Percentiles rank a stretch among this genome's conserved stretches.
These are phyloP conservation scores for Cutaneotrichosporon sp. DNA, from an alignment of 1,284 basidiomycete species.

Conservation along the genomic window DNA sequence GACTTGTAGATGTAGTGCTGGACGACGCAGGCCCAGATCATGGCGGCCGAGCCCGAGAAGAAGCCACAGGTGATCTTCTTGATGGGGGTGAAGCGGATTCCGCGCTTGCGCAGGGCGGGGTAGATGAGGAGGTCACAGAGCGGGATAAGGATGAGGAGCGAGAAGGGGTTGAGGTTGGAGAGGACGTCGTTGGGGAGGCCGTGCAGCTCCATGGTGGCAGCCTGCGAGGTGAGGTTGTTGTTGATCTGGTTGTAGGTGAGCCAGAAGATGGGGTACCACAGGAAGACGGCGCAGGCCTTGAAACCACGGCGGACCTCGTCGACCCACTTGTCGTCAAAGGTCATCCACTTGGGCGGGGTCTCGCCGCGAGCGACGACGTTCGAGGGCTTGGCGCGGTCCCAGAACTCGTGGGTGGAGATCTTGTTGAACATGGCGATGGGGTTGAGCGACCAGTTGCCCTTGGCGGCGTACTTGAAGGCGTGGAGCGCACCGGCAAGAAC, in stretches of 20 bases:
- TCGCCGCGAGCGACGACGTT: constrained; percentile 41
- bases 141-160: constrained; percentile 55
- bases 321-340: constrained; percentile 58
- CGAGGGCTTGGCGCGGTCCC: constrained; percentile 55
- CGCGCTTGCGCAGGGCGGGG: constrained; percentile 52
- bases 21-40: constrained; percentile 45
- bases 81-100: constrained; percentile 45
- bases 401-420: constrained; percentile 50
- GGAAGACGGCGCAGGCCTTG: constrained; percentile 56
- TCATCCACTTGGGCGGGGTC: constrained; percentile 47
- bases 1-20: constrained; percentile 57
- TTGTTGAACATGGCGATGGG: not conserved
- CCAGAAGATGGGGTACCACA: constrained; percentile 56
- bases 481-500: constrained; percentile 52
- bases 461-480: constrained; percentile 35
- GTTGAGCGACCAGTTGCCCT: constrained; percentile 7
- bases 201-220: constrained; percentile 53
- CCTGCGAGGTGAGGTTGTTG: constrained; percentile 40
- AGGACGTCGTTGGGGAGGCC: constrained; percentile 57
- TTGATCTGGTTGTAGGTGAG: constrained; percentile 51
- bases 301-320: constrained; percentile 56
- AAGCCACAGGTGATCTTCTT: constrained; percentile 44
- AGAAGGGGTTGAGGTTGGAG: constrained; percentile 56
- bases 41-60: constrained; percentile 33
- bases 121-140: constrained; percentile 56